Conservation (phyloP, 176 grass and related monocot species). For the Aegilops umbellulata region DNA sequence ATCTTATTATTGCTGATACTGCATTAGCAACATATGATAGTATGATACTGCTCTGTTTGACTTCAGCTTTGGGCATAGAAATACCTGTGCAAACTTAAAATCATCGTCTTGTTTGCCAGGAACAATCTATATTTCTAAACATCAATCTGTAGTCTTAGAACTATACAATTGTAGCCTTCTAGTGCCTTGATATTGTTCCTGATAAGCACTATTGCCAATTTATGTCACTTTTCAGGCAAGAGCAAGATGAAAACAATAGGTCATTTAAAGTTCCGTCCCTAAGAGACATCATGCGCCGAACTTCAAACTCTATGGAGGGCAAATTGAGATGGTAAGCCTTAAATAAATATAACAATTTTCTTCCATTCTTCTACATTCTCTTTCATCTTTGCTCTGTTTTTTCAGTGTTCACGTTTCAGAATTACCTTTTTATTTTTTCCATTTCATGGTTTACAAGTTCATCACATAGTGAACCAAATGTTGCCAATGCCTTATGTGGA, state of each 20-base stretch:
- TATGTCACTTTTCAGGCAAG: constrained; percentile 55
- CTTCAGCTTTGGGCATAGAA: constrained; percentile 1
- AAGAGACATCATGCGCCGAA: constrained; percentile 75
- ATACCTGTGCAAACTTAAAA: not conserved
- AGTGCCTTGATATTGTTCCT: not conserved
- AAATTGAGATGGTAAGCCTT: constrained; percentile 61
- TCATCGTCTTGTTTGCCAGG: constrained; percentile 2
- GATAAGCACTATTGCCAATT: not conserved
- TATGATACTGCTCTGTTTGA: not conserved
- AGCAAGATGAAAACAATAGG: constrained; percentile 73
- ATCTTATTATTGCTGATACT: not conserved
- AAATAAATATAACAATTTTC: not conserved
- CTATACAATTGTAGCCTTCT: not conserved
- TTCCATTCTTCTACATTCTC: not conserved
- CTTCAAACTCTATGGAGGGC: constrained; percentile 61
- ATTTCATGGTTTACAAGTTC: constrained; percentile 45
- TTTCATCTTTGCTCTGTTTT: constrained; percentile 6
- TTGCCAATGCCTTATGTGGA: constrained; percentile 78
- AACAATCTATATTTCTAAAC: constrained; percentile 7
- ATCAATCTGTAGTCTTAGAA: not conserved
- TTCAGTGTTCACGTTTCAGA: constrained; percentile 24
- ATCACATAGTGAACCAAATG: constrained; percentile 88
- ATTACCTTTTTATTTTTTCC: not conserved
- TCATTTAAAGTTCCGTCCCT: constrained; percentile 61
- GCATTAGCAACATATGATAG: not conserved